Evolutionary conservation across 306 rosid genomes (phyloP).

Genomic region (Dalbergia oliveri): DNA sequence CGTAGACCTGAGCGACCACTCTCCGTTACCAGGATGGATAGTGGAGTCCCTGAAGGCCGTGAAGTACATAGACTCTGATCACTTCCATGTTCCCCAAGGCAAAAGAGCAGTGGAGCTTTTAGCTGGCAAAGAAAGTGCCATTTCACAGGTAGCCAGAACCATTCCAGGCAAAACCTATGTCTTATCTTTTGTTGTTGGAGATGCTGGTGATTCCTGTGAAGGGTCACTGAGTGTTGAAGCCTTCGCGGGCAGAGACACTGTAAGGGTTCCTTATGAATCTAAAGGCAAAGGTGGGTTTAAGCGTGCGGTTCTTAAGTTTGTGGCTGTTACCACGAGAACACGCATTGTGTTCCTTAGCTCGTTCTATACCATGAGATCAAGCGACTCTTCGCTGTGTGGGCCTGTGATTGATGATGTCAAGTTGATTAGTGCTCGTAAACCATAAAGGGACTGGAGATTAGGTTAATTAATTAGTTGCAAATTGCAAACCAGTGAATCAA

Average conservation of each 20-base stretch:
- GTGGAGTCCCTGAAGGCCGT: conserved; percentile 86
- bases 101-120: conserved; percentile 75
- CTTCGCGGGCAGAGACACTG: conserved; percentile 62
- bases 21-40: conserved; percentile 85
- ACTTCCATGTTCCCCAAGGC: conserved; percentile 72
- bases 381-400: conserved; percentile 82
- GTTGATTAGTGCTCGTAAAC: conserved; percentile 60
- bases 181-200: conserved; percentile 70
- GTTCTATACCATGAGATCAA: conserved; percentile 73
- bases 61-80: conserved; percentile 72
- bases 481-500: no score
- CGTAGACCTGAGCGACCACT: conserved; percentile 68
- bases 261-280: conserved; percentile 73
- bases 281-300: conserved; percentile 80
- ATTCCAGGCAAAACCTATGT: conserved; percentile 61
- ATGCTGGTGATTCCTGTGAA: conserved; percentile 73
- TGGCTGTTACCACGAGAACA: conserved; percentile 56
- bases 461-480: no score
- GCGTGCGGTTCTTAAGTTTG: conserved; percentile 63
- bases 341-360: conserved; percentile 72
- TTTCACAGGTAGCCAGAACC: conserved; percentile 72
- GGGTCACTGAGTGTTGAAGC: conserved; percentile 80
- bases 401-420: conserved; percentile 78
- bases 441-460: not conserved
- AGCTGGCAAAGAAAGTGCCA: conserved; percentile 82